phyloP scores from a whole-genome alignment of 306 rosid genomes.

The cucumber (Cucumis sativus) region DNA sequence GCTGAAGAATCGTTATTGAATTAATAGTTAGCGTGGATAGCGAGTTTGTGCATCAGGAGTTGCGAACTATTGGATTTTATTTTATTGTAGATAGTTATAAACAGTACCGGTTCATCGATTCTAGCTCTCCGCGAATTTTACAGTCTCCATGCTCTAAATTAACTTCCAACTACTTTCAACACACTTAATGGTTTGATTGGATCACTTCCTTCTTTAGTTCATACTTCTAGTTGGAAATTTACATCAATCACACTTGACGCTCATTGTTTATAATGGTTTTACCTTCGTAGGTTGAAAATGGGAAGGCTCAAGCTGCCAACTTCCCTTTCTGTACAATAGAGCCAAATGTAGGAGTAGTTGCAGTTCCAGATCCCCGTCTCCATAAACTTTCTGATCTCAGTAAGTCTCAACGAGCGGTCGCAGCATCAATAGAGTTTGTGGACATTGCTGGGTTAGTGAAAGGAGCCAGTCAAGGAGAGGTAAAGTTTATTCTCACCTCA shows the following conservation, averaged over 20 bases:
- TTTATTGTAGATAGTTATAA: neutral
- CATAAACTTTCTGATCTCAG: conserved; percentile 77
- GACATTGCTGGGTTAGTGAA: conserved; percentile 97
- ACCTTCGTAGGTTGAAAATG: conserved; percentile 76
- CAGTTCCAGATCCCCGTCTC: conserved; percentile 92
- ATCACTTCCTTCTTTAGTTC: neutral
- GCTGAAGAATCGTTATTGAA: neutral
- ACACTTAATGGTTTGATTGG: neutral
- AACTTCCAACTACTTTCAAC: neutral
- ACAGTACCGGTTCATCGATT: neutral
- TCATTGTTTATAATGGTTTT: conserved; percentile 4
- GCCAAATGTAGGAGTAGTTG: conserved; percentile 96
- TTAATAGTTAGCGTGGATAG: neutral
- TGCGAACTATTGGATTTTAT: neutral
- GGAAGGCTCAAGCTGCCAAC: conserved; percentile 98
- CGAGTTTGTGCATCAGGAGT: neutral
- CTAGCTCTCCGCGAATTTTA: neutral
- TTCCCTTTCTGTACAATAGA: conserved; percentile 97
- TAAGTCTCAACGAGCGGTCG: conserved; percentile 72
- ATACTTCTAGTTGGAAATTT: neutral
- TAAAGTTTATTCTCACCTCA: conserved; percentile 11
- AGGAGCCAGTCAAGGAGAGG: conserved; percentile 99
- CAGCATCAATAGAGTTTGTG: conserved; percentile 91
- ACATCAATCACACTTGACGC: neutral
- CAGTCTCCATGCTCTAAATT: neutral